Base-by-base conservation (phyloP, 1,139 yeast species). In the Magnusiomyces suaveolens region DNA sequence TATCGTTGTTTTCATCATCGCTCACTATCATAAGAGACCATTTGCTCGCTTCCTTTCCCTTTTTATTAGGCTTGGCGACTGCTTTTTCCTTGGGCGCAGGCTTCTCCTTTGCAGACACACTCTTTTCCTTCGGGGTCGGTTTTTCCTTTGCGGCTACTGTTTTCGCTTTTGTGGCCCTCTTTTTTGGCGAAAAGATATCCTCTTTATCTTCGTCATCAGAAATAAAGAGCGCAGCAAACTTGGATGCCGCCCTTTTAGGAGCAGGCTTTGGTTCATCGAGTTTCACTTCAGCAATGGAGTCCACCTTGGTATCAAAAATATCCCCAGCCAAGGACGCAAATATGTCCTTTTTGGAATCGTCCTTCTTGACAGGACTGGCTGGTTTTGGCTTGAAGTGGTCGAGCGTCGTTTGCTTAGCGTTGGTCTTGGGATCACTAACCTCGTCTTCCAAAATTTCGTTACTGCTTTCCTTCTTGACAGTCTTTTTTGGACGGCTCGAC, bases 201-300 rank as follows among this genome's bases (percentile, higher is more conserved):
- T 50, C 52, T 16, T 51, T 54, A 18, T 54, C 57, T 8, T 54
- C 56, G 21, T 54, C 56, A 43, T 54, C 57, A 4, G 54, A 52
- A 33, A 52, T 46, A 16, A 54, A 44, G 1, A 52, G 46, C n/a
- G 53, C 18, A 2, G 53, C n/a, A 46, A 52, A 52, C 20, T 52
- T 51, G n/a, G 54, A 52, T 26, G 10, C 24, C 2, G 47, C 6
- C 16, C 2, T 3, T 23, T n/a, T 16, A 14, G 47, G 26, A 18
- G 23, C 8, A 43, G 46, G 14, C 10, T 20, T 21, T 14, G 32
- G 21, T 14, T 14, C 20, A 38, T 8, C 14, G 36, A 18, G 4
- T 18, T 38, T 38, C 6, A 38, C 18, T 10, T 38, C 43, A 38
- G 6, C 18, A 16, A 38, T 6, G n/a, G 20, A 4, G 18, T 38